These are phyloP conservation scores for Claviceps pazoutovae DNA, from an alignment of 2,329 filamentous ascomycete species.

Conservation along the genomic window DNA sequence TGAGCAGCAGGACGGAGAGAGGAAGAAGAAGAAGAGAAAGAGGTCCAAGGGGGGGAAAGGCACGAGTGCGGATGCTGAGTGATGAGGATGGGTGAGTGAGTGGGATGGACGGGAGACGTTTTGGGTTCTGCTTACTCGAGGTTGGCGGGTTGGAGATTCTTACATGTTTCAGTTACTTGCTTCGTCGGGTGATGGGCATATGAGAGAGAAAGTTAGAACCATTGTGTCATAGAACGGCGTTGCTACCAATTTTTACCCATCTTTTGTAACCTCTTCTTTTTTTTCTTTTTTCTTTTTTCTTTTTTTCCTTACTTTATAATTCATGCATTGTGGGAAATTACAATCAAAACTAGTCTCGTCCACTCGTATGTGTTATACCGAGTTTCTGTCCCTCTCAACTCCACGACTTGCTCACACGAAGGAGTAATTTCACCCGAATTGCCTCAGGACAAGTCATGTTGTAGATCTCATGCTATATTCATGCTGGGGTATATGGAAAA, in stretches of 20 bases:
- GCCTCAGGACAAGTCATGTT: too few species aligned
- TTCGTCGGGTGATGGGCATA: too few species aligned
- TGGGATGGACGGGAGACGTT: neutral
- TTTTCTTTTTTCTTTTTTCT: neutral
- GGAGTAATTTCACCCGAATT: too few species aligned
- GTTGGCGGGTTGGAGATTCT: too few species aligned
- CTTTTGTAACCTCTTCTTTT: neutral
- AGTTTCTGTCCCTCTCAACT: too few species aligned
- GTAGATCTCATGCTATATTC: neutral
- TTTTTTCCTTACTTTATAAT: neutral
- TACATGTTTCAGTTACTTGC: too few species aligned
- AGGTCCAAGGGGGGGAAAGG: conserved; percentile 31
- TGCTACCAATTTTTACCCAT: neutral
- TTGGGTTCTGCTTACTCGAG: too few species aligned
- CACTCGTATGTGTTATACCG: too few species aligned
- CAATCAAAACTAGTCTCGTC: too few species aligned
- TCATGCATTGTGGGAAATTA: too few species aligned
- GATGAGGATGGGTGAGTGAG: neutral
- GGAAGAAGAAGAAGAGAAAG: conserved; percentile 37
- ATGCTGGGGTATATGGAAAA: conserved; percentile 1
- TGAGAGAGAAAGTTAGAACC: neutral
- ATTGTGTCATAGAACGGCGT: neutral
- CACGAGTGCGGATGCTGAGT: neutral
- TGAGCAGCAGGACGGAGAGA: conserved; percentile 12
- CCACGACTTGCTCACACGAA: too few species aligned